A percentile compares a stretch with the other conserved stretches of the same genome.
phyloP scores from a whole-genome alignment of 1,284 basidiomycete genomes.

The Rhodotorula sp. region DNA sequence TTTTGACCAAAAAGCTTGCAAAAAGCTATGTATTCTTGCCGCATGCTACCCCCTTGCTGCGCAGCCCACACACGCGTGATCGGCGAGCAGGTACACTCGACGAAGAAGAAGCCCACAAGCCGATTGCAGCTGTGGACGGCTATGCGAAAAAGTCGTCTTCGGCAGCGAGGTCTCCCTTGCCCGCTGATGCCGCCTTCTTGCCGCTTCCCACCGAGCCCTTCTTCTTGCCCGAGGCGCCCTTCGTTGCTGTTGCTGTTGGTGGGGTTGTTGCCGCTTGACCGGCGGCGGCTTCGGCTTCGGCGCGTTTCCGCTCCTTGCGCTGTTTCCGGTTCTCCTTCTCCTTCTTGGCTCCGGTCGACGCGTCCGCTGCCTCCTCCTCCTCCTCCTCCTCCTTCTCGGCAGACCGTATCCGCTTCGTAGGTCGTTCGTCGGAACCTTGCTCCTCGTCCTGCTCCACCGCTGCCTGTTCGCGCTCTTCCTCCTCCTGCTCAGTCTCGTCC shows the following conservation, averaged over 20 bases:
- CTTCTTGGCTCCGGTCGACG: neutral
- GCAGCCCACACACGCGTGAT: neutral
- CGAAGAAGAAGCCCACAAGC: neutral
- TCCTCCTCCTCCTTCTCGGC: neutral
- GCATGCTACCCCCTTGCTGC: too few relatives aligned
- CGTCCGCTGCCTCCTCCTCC: neutral
- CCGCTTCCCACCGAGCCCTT: neutral
- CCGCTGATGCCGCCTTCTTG: conserved; percentile 8
- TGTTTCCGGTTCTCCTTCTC: conserved; percentile 29
- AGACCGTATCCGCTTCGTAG: neutral
- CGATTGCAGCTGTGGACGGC: neutral
- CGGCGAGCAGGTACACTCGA: neutral
- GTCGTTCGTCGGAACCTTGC: neutral
- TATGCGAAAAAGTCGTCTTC: conserved; percentile 38
- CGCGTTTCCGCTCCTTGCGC: conserved; percentile 18
- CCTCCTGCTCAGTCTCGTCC: neutral
- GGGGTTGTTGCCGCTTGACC: too few relatives aligned
- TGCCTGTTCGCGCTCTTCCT: neutral
- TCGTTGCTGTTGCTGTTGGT: neutral
- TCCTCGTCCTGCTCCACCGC: neutral
- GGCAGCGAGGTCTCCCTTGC: neutral
- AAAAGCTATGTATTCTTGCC: too few relatives aligned
- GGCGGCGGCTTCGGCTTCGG: neutral
- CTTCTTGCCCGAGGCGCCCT: too few relatives aligned
- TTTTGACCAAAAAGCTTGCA: too few relatives aligned